Evolutionary conservation across 1,284 basidiomycete genomes (phyloP).

Genomic region (Austroboletus sp.): DNA sequence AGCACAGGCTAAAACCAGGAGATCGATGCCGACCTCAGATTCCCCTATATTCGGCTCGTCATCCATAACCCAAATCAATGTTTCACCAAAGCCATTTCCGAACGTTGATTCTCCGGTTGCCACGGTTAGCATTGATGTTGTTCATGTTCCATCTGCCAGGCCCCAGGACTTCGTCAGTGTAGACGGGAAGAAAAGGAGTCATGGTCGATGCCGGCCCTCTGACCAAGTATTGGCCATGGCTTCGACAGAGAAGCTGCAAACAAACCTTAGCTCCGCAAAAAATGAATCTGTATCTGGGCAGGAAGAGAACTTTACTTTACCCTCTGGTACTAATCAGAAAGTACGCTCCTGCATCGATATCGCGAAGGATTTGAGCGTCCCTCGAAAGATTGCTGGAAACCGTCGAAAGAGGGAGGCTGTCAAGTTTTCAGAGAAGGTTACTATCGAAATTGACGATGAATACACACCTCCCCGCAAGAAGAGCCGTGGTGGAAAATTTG

Average conservation of each 20-base stretch:
- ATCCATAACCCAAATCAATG: slow-evolving; percentile 15
- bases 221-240: neutral
- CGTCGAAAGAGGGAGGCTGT: slow-evolving; percentile 28
- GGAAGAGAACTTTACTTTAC: neutral
- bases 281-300: neutral
- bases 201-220: neutral
- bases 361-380: slow-evolving; percentile 1
- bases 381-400: slow-evolving; percentile 19
- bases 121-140: neutral
- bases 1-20: neutral
- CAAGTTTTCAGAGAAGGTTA: slow-evolving; percentile 2
- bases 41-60: slow-evolving; percentile 13
- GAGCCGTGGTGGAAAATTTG: slow-evolving; percentile 8
- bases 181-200: neutral
- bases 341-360: neutral
- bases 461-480: slow-evolving; percentile 23
- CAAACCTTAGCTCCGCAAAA: neutral
- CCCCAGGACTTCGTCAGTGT: neutral
- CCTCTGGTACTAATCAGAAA: neutral
- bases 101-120: slow-evolving; percentile 2
- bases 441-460: slow-evolving; percentile 17
- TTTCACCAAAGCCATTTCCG: slow-evolving; percentile 7
- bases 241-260: neutral
- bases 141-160: neutral
- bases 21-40: neutral